A percentile compares a stretch with the other conserved stretches of the same genome.
Conservation (phyloP, 2,329 filamentous ascomycete genomes). For the Thermothelomyces thermophilus region DNA sequence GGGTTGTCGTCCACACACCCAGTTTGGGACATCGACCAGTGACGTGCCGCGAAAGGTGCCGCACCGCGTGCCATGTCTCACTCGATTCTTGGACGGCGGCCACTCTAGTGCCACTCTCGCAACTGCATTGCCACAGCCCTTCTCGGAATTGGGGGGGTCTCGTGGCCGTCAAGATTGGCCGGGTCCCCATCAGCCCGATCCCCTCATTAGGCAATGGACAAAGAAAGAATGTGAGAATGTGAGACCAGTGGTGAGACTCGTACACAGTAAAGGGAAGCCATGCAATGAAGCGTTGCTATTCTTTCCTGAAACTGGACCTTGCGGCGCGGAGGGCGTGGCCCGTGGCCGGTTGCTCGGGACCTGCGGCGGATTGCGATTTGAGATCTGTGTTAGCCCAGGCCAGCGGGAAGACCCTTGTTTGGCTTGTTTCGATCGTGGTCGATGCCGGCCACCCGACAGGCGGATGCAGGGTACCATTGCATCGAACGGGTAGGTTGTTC, state of each 20-base stretch:
- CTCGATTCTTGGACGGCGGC: slow-evolving; percentile 35
- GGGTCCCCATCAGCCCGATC: neutral
- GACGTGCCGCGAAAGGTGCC: slow-evolving; percentile 36
- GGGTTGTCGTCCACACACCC: slow-evolving; percentile 33
- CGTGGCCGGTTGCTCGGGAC: neutral
- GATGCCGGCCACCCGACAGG: slow-evolving; percentile 11
- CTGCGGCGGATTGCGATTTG: neutral
- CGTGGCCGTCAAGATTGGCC: slow-evolving; percentile 37
- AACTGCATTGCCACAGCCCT: slow-evolving; percentile 36
- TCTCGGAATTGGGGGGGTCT: slow-evolving; percentile 34
- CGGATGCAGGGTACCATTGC: slow-evolving; percentile 12
- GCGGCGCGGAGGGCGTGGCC: slow-evolving; percentile 14
- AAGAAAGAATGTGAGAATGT: slow-evolving; percentile 2
- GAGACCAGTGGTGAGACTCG: no score
- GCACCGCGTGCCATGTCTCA: slow-evolving; percentile 43
- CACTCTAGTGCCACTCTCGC: slow-evolving; percentile 13
- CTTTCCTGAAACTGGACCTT: slow-evolving; percentile 26
- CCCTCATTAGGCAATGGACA: slow-evolving; percentile 9
- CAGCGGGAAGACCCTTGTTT: slow-evolving; percentile 7
- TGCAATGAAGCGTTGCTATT: slow-evolving; percentile 22
- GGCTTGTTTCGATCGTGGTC: slow-evolving; percentile 20
- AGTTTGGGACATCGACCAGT: slow-evolving; percentile 35
- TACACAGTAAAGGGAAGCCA: no score
- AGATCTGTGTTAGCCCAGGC: neutral
- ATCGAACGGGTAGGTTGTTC: slow-evolving; percentile 6